A percentile compares a stretch with the other conserved stretches of the same genome.
These are phyloP conservation scores for Annulohypoxylon truncatum DNA, from an alignment of 2,329 filamentous ascomycete genomes.

Conservation along the genomic window DNA sequence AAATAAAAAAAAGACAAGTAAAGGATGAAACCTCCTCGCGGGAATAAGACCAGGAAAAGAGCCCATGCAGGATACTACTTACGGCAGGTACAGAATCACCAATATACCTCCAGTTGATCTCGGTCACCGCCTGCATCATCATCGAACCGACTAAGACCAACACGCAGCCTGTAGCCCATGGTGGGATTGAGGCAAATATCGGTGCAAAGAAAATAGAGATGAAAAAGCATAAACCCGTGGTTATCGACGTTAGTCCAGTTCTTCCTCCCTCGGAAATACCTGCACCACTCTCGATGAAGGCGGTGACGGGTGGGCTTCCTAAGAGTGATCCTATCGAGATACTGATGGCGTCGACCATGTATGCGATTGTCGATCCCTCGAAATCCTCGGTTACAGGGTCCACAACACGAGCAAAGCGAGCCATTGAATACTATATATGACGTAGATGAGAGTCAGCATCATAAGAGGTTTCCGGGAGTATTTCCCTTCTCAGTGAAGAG, in stretches of 20 bases:
- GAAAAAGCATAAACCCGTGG: slow-evolving; percentile 85
- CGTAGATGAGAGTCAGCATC: slow-evolving; percentile 7
- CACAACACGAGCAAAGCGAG: slow-evolving; percentile 81
- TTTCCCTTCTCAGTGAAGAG: no score
- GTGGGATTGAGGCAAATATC: slow-evolving; percentile 88
- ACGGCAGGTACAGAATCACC: slow-evolving; percentile 82
- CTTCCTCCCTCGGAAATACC: slow-evolving; percentile 89
- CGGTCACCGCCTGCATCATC: slow-evolving; percentile 81
- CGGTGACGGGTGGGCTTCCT: slow-evolving; percentile 83
- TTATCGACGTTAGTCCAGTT: slow-evolving; percentile 85
- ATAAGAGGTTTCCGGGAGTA: not conserved
- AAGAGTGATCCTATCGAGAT: slow-evolving; percentile 85
- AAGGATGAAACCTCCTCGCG: not conserved
- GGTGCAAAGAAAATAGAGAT: slow-evolving; percentile 90
- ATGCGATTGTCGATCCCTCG: slow-evolving; percentile 84
- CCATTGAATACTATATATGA: slow-evolving; percentile 81
- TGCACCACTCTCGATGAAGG: slow-evolving; percentile 89
- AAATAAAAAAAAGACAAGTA: not conserved
- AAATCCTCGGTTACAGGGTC: slow-evolving; percentile 88
- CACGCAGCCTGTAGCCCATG: slow-evolving; percentile 91
- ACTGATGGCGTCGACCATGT: slow-evolving; percentile 81
- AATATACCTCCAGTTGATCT: slow-evolving; percentile 91
- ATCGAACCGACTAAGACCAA: slow-evolving; percentile 87
- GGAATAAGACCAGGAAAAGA: not conserved
- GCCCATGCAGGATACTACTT: not conserved